phyloP scores from a whole-genome alignment of 2,329 filamentous ascomycete genomes.

The Clarireedia sp. region DNA sequence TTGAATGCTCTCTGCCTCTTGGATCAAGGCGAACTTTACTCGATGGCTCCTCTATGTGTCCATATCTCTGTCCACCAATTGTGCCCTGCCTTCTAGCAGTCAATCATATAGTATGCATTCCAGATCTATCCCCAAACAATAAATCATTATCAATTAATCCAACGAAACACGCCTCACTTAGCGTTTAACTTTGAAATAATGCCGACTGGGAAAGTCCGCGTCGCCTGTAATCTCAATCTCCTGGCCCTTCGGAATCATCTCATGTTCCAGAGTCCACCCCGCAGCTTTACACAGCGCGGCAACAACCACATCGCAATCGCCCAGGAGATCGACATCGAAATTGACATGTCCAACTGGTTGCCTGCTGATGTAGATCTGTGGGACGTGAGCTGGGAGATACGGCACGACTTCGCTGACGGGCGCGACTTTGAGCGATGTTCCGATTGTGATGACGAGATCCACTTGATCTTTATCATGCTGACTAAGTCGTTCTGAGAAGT shows the following conservation, averaged over 20 bases:
- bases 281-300: conserved; percentile 75
- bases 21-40: no score
- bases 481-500: conserved; percentile 75
- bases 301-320: conserved; percentile 87
- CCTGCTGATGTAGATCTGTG: conserved; percentile 84
- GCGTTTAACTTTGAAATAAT: conserved; percentile 32
- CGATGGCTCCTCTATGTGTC: no score
- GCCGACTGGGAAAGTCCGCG: conserved; percentile 39
- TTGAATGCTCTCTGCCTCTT: no score
- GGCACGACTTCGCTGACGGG: conserved; percentile 89
- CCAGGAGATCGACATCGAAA: conserved; percentile 94
- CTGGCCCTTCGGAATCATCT: conserved; percentile 70
- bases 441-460: conserved; percentile 91
- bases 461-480: conserved; percentile 70
- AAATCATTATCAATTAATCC: no score
- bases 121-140: no score
- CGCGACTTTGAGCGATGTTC: conserved; percentile 90
- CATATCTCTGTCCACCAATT: no score
- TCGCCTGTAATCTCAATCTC: conserved; percentile 46
- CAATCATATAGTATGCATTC: no score
- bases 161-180: not conserved
- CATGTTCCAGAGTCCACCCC: conserved; percentile 72
- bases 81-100: no score
- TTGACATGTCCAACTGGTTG: conserved; percentile 82
- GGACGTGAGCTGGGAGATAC: conserved; percentile 68